Conservation (phyloP, 768 basidiomycete genomes). For the Rhizopogon vulgaris region DNA sequence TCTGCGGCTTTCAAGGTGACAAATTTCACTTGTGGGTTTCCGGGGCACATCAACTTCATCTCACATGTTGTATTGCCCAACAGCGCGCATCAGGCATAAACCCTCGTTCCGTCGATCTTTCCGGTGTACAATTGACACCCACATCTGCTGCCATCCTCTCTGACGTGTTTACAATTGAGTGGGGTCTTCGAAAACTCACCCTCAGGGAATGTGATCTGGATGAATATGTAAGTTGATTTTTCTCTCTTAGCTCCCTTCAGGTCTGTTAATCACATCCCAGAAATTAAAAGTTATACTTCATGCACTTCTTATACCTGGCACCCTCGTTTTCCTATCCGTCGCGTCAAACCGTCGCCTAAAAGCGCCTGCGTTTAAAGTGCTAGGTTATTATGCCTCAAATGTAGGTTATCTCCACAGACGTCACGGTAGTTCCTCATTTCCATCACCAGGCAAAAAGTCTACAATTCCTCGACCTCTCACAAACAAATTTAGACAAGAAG, state of each 20-base stretch:
- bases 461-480: slow-evolving; percentile 87
- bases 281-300: slow-evolving; percentile 87
- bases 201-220: slow-evolving; percentile 86
- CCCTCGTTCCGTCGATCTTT: slow-evolving; percentile 75
- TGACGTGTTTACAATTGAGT: slow-evolving; percentile 88
- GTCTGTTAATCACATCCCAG: slow-evolving; percentile 29
- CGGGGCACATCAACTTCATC: not conserved
- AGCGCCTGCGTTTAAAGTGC: slow-evolving; percentile 63
- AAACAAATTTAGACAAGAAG: slow-evolving; percentile 79
- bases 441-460: slow-evolving; percentile 59
- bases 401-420: slow-evolving; percentile 28
- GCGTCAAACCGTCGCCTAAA: slow-evolving; percentile 84
- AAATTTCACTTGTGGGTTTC: not conserved
- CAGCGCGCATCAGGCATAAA: slow-evolving; percentile 47
- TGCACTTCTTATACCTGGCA: slow-evolving; percentile 77
- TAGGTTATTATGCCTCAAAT: slow-evolving; percentile 77
- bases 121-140: slow-evolving; percentile 67
- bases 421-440: not conserved
- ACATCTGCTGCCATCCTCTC: slow-evolving; percentile 75
- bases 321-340: slow-evolving; percentile 76
- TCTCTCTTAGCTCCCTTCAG: not conserved
- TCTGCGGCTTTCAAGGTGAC: slow-evolving; percentile 67
- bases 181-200: slow-evolving; percentile 83
- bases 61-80: not conserved
- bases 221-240: slow-evolving; percentile 49